Evolutionary conservation across 2,329 filamentous ascomycete genomes (phyloP), one percentile per base, ranked within the genome.

Genomic region (Pestalotiopsis sp.): DNA sequence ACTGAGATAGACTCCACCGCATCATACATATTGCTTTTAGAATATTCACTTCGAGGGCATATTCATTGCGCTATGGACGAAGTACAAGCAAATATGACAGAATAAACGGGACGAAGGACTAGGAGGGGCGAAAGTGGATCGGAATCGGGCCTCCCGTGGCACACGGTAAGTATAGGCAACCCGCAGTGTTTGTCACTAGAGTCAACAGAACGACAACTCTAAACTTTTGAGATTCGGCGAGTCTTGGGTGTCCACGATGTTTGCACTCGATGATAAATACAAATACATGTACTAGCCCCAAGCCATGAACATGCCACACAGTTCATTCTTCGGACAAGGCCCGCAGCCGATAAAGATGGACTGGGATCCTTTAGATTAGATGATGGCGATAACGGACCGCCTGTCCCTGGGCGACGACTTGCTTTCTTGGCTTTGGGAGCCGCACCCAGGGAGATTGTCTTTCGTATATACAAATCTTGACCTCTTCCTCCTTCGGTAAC

Each of bases 281-380:
- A 9, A 23, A 9, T 52, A 52, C 17, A 52, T 52, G 45, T 23
- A 17, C 45, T 23, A 52, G 17, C 2, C 45, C 17, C 7, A n/a
- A 2, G 7, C 17, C 9, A n/a, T 52, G 17, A 9, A 4, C n/a
- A 11, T 52, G 45, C 4, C 45, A 5, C 27, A 23, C 14, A n/a
- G 27, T n/a, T 31, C 17, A 25, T 14, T 14, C 31, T 62, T 62
- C 31, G 45, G 45, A 52, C 45, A n/a, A 52, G 45, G 17, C 45
- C 45, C 45, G 45, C 45, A n/a, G 45, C 45, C 45, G 45, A 52
- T 52, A 52, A 52, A 52, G 45, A 52, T 52, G 45, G 20, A 31
- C 59, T 62, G 27, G 27, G 59, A 62, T 62, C 27, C 36, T 62
- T 23, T 20, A 62, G 59, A 62, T 62, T 62, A 62, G 59, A 62